Conservation (phyloP, 768 basidiomycete genomes). For the Xerocomus brunneocitrinus region DNA sequence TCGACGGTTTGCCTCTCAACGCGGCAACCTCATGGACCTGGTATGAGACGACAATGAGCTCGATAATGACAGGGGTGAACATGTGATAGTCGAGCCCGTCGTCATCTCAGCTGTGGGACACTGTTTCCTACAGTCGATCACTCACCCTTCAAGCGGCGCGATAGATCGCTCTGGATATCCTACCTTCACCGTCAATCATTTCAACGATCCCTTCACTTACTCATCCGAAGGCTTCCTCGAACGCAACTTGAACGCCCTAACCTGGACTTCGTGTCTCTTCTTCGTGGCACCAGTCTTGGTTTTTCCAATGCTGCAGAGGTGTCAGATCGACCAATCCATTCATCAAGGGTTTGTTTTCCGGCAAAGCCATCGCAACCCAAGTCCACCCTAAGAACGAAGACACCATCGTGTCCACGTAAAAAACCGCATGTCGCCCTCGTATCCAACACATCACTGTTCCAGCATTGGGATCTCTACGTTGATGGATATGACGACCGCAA, state of each 20-base stretch:
- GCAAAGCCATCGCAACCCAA: slow-evolving; percentile 86
- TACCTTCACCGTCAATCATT: slow-evolving; percentile 90
- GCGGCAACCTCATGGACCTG: too few species aligned
- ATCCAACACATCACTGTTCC: too few species aligned
- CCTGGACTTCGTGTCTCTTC: background rate
- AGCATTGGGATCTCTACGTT: too few species aligned
- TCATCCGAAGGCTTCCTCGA: slow-evolving; percentile 87
- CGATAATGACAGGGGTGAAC: too few species aligned
- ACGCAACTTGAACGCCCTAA: slow-evolving; percentile 55
- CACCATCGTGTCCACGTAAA: slow-evolving; percentile 92
- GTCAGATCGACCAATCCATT: slow-evolving; percentile 86
- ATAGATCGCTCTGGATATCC: slow-evolving; percentile 74
- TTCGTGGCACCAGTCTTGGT: background rate
- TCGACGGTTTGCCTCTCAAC: too few species aligned
- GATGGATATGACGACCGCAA: too few species aligned
- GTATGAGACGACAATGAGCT: too few species aligned
- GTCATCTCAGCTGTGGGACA: too few species aligned
- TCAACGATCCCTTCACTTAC: slow-evolving; percentile 86
- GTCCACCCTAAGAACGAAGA: slow-evolving; percentile 91
- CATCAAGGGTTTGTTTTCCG: slow-evolving; percentile 83
- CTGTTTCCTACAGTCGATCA: too few species aligned
- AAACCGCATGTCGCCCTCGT: too few species aligned
- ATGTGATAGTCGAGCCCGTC: too few species aligned
- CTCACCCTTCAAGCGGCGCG: slow-evolving; percentile 78
- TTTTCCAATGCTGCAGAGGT: slow-evolving; percentile 55